These are phyloP conservation scores for Flaveria robusta DNA, from an alignment of 129 eudicot species.

Conservation along the genomic window DNA sequence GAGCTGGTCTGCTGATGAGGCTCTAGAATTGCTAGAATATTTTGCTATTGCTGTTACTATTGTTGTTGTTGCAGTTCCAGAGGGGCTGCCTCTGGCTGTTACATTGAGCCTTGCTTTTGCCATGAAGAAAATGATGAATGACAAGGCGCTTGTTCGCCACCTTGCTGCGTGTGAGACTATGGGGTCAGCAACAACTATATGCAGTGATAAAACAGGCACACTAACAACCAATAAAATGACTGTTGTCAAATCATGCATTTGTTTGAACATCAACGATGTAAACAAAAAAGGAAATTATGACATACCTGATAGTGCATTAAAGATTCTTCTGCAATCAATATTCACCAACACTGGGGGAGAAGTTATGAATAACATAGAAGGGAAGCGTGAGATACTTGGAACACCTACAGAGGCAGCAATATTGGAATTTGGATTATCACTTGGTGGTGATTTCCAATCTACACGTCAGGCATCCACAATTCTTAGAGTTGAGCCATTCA, in stretches of 20 bases:
- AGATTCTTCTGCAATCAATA: conserved; percentile 67
- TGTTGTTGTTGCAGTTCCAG: conserved; percentile 97
- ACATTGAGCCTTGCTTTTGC: conserved; percentile 92
- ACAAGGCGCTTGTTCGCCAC: conserved; percentile 89
- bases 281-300: conserved; percentile 40
- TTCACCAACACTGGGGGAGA: conserved; percentile 94
- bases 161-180: conserved; percentile 97
- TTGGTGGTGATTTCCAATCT: conserved; percentile 77
- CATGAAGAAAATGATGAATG: conserved; percentile 98
- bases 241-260: conserved; percentile 86
- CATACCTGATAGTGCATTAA: conserved; percentile 51
- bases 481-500: conserved; percentile 88
- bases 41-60: conserved; percentile 94
- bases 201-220: conserved; percentile 98
- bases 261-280: conserved; percentile 61
- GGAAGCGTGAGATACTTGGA: conserved; percentile 76
- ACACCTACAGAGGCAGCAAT: conserved; percentile 93
- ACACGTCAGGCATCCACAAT: conserved; percentile 49
- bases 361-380: conserved; percentile 66
- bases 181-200: conserved; percentile 95
- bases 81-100: conserved; percentile 94
- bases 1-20: conserved; percentile 79
- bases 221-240: conserved; percentile 95
- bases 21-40: conserved; percentile 70
- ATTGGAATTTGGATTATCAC: conserved; percentile 68